phyloP scores from a whole-genome alignment of 192 early-diverging fungal species.

The Podila verticillata region DNA sequence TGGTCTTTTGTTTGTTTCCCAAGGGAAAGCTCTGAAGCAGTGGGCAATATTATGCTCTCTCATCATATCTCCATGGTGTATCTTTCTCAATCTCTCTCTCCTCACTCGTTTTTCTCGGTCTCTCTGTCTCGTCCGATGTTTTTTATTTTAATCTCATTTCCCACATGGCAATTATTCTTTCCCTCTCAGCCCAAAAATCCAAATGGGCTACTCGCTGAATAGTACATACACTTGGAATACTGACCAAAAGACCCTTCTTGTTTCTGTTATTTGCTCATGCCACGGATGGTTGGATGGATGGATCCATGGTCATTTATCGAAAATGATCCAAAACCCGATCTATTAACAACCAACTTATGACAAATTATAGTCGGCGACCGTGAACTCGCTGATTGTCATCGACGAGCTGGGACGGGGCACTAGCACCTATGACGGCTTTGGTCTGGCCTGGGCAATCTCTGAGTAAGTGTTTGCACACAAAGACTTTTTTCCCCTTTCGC shows the following conservation, averaged over 20 bases:
- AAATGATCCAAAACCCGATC: too few species aligned
- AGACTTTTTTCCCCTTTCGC: background rate
- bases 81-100: background rate
- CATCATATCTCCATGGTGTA: background rate
- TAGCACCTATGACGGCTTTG: constrained; percentile 98
- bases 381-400: constrained; percentile 90
- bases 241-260: background rate
- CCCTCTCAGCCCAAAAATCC: background rate
- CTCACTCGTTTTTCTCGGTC: too few species aligned
- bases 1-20: background rate
- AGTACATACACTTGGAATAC: background rate
- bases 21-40: background rate
- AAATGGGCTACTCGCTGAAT: background rate
- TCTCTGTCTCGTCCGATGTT: too few species aligned
- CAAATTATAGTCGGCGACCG: constrained; percentile 71
- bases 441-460: constrained; percentile 97
- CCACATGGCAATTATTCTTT: constrained; percentile 2
- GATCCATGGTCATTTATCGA: too few species aligned
- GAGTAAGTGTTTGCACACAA: constrained; percentile 68
- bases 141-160: constrained; percentile 1
- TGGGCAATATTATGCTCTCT: background rate
- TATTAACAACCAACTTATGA: too few species aligned
- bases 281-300: too few species aligned
- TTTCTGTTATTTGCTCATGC: background rate
- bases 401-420: constrained; percentile 97